Conservation (phyloP, 352 stramenopile species). For the Phytophthora hibernalis region DNA sequence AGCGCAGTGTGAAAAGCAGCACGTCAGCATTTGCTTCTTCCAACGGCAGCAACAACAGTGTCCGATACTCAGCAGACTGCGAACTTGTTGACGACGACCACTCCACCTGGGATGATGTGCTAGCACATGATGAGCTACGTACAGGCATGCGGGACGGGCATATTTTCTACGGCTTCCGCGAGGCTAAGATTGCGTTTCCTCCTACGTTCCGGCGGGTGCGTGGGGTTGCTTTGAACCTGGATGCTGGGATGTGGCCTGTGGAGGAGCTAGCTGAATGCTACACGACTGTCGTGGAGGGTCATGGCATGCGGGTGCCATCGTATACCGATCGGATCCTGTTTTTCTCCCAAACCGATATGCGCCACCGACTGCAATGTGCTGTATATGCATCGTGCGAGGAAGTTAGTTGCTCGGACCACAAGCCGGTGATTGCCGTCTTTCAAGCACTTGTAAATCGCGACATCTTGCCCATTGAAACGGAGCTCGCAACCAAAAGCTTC, state of each 20-base stretch:
- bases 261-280: conserved; percentile 51
- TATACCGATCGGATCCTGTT: conserved; percentile 93
- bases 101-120: conserved; percentile 67
- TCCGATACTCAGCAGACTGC: conserved; percentile 41
- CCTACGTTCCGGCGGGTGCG: conserved; percentile 79
- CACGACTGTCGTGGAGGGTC: conserved; percentile 62
- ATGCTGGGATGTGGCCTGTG: conserved; percentile 28
- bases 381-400: conserved; percentile 80
- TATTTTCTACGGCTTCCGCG: conserved; percentile 83
- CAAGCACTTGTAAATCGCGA: conserved; percentile 70
- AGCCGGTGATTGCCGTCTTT: conserved; percentile 80
- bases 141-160: conserved; percentile 57
- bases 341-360: conserved; percentile 77
- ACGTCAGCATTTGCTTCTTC: conserved; percentile 34
- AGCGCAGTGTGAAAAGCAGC: conserved; percentile 40
- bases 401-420: conserved; percentile 85
- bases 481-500: conserved; percentile 53
- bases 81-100: conserved; percentile 52
- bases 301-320: conserved; percentile 77
- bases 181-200: conserved; percentile 78
- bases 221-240: conserved; percentile 40
- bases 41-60: conserved; percentile 38
- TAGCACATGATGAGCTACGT: conserved; percentile 77
- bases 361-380: conserved; percentile 64
- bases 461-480: conserved; percentile 54